Percentiles rank a stretch among this genome's conserved stretches.
Evolutionary conservation across 1,284 basidiomycete species (phyloP).

Genomic region (Xerocomus cyaneibrunnescens): DNA sequence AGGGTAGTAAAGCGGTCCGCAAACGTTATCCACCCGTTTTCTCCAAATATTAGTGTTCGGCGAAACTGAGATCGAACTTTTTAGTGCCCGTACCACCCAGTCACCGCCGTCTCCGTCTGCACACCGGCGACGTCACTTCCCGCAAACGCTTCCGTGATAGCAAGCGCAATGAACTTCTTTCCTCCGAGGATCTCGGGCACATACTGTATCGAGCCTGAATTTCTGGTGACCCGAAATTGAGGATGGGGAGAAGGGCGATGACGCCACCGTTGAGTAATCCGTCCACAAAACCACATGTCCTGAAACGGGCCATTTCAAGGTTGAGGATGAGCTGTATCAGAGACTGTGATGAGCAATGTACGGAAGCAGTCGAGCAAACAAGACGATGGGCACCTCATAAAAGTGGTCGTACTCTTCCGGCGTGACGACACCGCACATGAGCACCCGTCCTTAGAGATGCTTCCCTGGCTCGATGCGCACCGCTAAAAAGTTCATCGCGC

Average conservation of each 20-base stretch:
- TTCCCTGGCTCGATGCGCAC: slow-evolving; percentile 92
- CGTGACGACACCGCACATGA: no score
- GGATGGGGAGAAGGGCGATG: slow-evolving; percentile 78
- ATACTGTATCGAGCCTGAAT: slow-evolving; percentile 75
- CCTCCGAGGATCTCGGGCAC: slow-evolving; percentile 80
- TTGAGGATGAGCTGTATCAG: slow-evolving; percentile 69
- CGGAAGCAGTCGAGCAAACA: background rate
- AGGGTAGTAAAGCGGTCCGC: no score
- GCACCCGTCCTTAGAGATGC: slow-evolving; percentile 77
- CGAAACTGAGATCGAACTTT: no score
- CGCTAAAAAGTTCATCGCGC: no score
- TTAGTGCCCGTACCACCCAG: no score
- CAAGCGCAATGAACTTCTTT: no score
- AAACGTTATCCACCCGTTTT: slow-evolving; percentile 85
- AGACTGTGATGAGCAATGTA: slow-evolving; percentile 1
- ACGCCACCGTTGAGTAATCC: slow-evolving; percentile 71
- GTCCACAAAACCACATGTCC: slow-evolving; percentile 73
- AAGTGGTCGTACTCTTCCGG: no score
- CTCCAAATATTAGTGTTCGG: slow-evolving; percentile 84
- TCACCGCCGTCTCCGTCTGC: slow-evolving; percentile 82
- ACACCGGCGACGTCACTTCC: slow-evolving; percentile 88
- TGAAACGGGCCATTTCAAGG: slow-evolving; percentile 79
- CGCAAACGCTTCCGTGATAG: slow-evolving; percentile 87
- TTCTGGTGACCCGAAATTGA: no score
- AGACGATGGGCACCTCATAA: slow-evolving; percentile 56